A percentile compares a stretch with the other conserved stretches of the same genome.
These are phyloP conservation scores for Fusarium hainanense DNA, from an alignment of 2,329 filamentous ascomycete species.

Conservation along the genomic window DNA sequence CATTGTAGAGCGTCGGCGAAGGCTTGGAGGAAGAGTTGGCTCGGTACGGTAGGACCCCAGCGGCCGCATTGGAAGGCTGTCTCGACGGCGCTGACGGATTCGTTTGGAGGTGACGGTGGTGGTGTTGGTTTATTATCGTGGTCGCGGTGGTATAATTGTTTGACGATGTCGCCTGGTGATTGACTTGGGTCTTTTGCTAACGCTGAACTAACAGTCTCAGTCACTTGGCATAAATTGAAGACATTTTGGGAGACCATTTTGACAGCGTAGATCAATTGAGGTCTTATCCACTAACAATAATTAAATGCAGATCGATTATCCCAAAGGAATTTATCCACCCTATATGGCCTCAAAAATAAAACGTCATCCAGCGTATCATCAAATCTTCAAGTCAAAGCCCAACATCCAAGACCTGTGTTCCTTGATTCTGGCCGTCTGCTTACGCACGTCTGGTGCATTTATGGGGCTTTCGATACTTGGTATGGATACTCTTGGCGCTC, in stretches of 20 bases:
- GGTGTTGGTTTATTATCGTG: constrained; percentile 37
- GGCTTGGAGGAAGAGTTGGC: constrained; percentile 74
- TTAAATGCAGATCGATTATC: neutral
- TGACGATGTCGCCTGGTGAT: constrained; percentile 65
- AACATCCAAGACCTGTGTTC: neutral
- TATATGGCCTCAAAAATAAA: neutral
- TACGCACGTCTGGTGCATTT: constrained; percentile 3
- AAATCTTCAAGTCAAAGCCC: neutral
- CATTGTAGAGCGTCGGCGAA: constrained; percentile 73
- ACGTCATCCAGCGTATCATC: constrained; percentile 9
- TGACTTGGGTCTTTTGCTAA: constrained; percentile 64
- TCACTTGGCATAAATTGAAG: constrained; percentile 62
- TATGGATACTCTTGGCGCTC: neutral
- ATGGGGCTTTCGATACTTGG: neutral
- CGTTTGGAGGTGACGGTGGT: neutral
- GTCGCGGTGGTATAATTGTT: constrained; percentile 62
- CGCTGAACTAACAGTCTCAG: constrained; percentile 67
- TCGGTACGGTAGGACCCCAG: constrained; percentile 73
- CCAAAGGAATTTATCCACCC: neutral
- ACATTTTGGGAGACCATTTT: constrained; percentile 52
- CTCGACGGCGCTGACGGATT: constrained; percentile 55
- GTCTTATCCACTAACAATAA: too few species aligned
- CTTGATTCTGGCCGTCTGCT: neutral
- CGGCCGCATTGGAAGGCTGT: constrained; percentile 70
- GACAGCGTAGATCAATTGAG: neutral